Base-by-base conservation (phyloP, 2,329 filamentous ascomycete genomes). In the Aspergillus clavatus region DNA sequence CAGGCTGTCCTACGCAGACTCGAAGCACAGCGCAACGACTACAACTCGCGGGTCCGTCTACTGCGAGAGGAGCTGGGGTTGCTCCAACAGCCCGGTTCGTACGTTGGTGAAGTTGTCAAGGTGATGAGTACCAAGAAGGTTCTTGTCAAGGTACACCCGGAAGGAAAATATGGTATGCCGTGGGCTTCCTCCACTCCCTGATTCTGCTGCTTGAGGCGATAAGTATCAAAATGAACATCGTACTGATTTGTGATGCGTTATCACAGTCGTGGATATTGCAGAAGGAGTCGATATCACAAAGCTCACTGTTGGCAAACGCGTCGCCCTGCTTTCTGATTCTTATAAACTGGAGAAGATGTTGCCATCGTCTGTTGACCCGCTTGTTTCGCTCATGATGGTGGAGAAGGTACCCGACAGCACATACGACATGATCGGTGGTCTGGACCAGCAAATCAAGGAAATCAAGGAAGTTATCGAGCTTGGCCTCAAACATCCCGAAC, bases 391-490 rank as follows among this genome's bases (percentile, higher is more conserved):
- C 68, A 98, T 98, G 93, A 98, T 98, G 93, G 93, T 98, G 42
- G 93, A 98, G 69, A 98, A 98, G 79, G 93, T 98, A 12, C 93
- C 93, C 12, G 93, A 98, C 77, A 96, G 89, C 75, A 98, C 93
- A 67, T 98, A 98, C 77, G 93, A 98, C 74, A 98, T 98, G 93
- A 98, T 98, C 69, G 93, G 93, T 73, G 93, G 93, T 57, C 76
- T 98, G 51, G 93, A 98, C 68, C 91, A 98, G 70, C 93, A 98
- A 69, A 97, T 98, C 76, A 97, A 98, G 76, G 93, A 98, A 69
- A 98, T 98, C 78, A 98, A 98, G 75, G 93, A 98, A 73, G 93
- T 98, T 61, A 97, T 98, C 68, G 93, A 98, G 76, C 84, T 98
- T 36, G 93, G 93, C 55, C 82, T 98, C 52, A 96, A 97, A 77